Evolutionary conservation across 129 eudicot species (phyloP).

Genomic region (Solidago caesia): DNA sequence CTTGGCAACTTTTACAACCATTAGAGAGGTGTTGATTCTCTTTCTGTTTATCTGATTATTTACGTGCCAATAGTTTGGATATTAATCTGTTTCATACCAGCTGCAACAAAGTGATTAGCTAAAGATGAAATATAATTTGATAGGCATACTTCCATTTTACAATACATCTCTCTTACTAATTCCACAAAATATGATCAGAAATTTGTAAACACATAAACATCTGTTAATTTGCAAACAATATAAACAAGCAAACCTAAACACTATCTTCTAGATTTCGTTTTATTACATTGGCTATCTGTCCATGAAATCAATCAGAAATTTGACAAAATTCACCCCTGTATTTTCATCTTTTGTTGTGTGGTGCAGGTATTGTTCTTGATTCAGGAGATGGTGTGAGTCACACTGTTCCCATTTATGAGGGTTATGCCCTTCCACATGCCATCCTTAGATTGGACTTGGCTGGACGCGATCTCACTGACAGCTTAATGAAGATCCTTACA

Average conservation of each 20-base stretch:
- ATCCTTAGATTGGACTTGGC: constrained; percentile 17
- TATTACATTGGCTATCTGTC: neutral
- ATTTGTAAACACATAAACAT: neutral
- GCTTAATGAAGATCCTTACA: constrained; percentile 45
- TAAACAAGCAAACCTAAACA: neutral
- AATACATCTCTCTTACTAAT: neutral
- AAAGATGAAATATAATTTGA: too few relatives aligned
- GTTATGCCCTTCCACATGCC: constrained; percentile 1
- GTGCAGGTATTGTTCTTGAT: too few relatives aligned
- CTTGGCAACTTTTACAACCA: neutral
- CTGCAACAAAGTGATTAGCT: too few relatives aligned
- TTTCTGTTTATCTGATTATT: too few relatives aligned
- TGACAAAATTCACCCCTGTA: too few relatives aligned
- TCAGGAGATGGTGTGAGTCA: too few relatives aligned
- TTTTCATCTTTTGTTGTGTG: too few relatives aligned
- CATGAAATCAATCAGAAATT: neutral
- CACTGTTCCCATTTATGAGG: too few relatives aligned
- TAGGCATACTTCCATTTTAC: too few relatives aligned
- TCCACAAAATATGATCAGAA: neutral
- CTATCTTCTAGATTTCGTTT: neutral
- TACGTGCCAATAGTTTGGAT: too few relatives aligned
- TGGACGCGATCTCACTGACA: constrained; percentile 18
- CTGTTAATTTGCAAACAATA: neutral
- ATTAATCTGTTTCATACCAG: too few relatives aligned
- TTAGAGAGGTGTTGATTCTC: too few relatives aligned